These are phyloP conservation scores for Amphicarpaea edgeworthii DNA, from an alignment of 306 rosid species.

Conservation along the genomic window DNA sequence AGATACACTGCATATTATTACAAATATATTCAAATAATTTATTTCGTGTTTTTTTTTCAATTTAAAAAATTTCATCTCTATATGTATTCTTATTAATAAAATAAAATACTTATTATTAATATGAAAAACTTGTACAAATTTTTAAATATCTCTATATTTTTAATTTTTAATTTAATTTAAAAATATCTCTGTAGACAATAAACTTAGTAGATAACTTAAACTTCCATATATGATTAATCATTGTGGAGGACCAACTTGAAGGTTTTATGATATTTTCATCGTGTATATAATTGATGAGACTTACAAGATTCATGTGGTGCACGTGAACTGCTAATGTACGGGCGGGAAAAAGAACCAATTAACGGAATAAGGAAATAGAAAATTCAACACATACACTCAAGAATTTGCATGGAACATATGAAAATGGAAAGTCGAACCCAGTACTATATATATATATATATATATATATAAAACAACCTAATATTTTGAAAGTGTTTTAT, in stretches of 20 bases:
- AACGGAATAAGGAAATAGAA: conserved; percentile 12
- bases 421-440: too few species aligned
- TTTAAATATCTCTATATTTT: neutral
- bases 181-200: neutral
- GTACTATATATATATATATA: too few species aligned
- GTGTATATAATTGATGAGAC: conserved; percentile 6
- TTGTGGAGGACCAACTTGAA: neutral
- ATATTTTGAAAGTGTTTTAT: neutral
- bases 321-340: conserved; percentile 40
- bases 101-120: neutral
- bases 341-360: neutral
- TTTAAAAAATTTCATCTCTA: too few species aligned
- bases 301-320: conserved; percentile 45
- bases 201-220: neutral
- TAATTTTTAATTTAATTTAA: neutral
- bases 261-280: conserved; percentile 8
- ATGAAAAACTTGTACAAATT: neutral
- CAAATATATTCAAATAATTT: neutral
- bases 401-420: conserved; percentile 21
- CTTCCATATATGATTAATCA: neutral
- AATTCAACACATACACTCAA: neutral
- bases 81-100: too few species aligned
- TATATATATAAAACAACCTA: too few species aligned
- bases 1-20: neutral
- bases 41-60: neutral